Percentiles rank a stretch among this genome's conserved stretches.
phyloP scores from a whole-genome alignment of 148 eudicot species.

The Bassia scoparia region DNA sequence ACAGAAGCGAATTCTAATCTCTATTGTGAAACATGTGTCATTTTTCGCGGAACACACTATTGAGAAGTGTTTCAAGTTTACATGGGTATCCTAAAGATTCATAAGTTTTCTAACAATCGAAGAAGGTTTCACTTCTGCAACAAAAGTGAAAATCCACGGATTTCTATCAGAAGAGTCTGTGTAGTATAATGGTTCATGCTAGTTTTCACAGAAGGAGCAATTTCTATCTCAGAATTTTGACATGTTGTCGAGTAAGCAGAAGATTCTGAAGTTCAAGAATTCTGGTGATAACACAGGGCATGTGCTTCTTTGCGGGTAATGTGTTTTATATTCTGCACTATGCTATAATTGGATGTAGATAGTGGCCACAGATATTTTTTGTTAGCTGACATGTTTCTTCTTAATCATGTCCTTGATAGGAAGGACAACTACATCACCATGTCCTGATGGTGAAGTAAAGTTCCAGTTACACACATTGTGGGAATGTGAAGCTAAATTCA shows the following conservation, averaged over 20 bases:
- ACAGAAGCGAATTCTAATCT: neutral
- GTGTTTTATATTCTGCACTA: neutral
- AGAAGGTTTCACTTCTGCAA: neutral
- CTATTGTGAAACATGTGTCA: neutral
- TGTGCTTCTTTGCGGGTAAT: conserved; percentile 5
- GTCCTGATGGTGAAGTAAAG: neutral
- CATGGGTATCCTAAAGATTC: neutral
- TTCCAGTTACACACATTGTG: neutral
- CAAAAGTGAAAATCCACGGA: neutral
- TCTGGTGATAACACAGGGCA: neutral
- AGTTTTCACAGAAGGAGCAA: neutral
- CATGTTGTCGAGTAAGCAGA: neutral
- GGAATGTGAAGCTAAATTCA: neutral
- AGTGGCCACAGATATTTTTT: neutral
- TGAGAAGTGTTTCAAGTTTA: neutral
- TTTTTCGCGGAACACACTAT: too few species aligned
- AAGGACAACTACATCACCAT: neutral
- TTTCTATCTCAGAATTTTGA: neutral
- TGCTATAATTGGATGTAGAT: neutral
- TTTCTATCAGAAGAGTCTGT: too few species aligned
- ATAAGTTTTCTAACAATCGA: neutral
- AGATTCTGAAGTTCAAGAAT: neutral
- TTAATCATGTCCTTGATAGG: neutral
- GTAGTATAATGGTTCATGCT: neutral
- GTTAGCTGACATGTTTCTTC: neutral